Base-by-base conservation (phyloP, 1,139 yeast species). In the Kazachstania sp. region DNA sequence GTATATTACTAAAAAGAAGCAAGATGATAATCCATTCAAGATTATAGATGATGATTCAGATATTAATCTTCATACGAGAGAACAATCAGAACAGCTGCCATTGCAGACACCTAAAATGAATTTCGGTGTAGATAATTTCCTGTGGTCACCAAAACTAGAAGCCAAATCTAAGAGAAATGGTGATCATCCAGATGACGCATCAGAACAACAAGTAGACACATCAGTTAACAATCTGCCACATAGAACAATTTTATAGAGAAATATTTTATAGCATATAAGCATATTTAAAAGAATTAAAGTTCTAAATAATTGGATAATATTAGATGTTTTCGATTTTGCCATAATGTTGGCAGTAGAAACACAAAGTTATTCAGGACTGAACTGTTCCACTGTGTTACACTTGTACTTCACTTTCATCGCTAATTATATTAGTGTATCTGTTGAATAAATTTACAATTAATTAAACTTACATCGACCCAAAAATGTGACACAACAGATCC, bases 1-100 rank as follows among this genome's bases (percentile, higher is more conserved):
- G 51, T 81, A 54, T 39, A 28, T 44, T 56, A 61, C 66, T 42
- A 55, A 55, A 36, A 12, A 11, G 19, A 37, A 29, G 4, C 20
- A 32, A 19, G 35, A 40, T 11, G 30, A 38, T 15, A 23, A 32
- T 35, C 46, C 46, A 34, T 31, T 37, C 23, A 35, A 35, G 4
- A 41, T 16, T n/a, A 16, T 39, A 12, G 35, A n/a, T n/a, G n/a
- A n/a, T 9, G 36, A 31, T 9, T 8, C 34, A 2, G 35, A 9
- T 31, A 8, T 7, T 8, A 11, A 18, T 3, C 9, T 12, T 13
- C 12, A 7, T 9, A 19, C 12, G 7, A 29, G n/a, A 15, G 41
- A 18, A 3, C 28, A 37, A 2, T 9, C 41, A 1, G 47, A 45
- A 1, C 20, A 15, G 5, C 44, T 44, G 16, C 48, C 49, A 2